Base-by-base conservation (phyloP, 2,329 filamentous ascomycete genomes). In the Bertia moriformis region DNA sequence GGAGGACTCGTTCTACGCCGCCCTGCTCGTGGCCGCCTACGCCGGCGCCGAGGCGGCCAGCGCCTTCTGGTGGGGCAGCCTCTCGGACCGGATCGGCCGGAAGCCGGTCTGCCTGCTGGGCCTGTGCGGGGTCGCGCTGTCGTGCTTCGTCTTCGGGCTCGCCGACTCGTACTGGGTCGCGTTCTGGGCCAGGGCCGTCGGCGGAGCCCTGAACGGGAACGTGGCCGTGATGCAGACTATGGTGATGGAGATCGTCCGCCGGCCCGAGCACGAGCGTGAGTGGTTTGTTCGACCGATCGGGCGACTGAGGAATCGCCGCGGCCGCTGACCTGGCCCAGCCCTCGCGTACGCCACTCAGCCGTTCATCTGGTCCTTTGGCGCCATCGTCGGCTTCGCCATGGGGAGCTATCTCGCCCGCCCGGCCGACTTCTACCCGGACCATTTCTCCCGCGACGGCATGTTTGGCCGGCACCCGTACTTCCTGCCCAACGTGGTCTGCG, bases 381-480 rank as follows among this genome's bases (percentile, higher is more conserved):
- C 55, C 12, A 59, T 59, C 40, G 48, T 59, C 24, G 56, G 56
- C 3, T 57, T 55, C 5, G 55, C 55, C 14, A 57, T 58, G 53
- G 56, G 56, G 14, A 55, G 56, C 3, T 59, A 57, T 42, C 47
- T 59, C 18, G 56, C 56, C 4, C 51, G 58, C 35, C 56, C 56
- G 2, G 52, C 56, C 3, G 43, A 32, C n/a, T 58, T 56, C 42
- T 58, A 58, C 38, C 56, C 50, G 7, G 7, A n/a, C 22, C 7
- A 10, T 15, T 63, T 63, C 36, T 47, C 59, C 2, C 44, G 50
- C 18, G 60, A 62, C 18, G 60, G 60, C 1, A 33, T 63, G 1
- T 63, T 63, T 37, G 78, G 78, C 32, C 65, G 68, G 4, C 84
- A 79, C 47, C 82, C 83, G 0, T 88, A 83, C 46, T 64, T 84